These are phyloP conservation scores for Malassezia globosa DNA, from an alignment of 1,284 basidiomycete genomes.

Conservation along the genomic window DNA sequence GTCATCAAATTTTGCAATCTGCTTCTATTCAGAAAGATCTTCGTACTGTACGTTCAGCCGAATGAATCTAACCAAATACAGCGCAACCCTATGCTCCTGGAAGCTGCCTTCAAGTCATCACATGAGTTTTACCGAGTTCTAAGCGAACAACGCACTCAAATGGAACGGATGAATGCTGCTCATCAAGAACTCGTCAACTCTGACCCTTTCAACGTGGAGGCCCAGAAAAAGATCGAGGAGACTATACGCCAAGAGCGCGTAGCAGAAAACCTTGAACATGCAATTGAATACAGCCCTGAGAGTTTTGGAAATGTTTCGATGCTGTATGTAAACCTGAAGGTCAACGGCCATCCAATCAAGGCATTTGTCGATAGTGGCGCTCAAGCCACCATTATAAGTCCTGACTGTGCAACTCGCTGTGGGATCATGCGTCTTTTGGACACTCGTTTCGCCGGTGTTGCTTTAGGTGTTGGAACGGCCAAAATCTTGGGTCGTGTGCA, in stretches of 20 bases:
- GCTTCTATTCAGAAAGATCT: constrained; percentile 67
- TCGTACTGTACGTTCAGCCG: constrained; percentile 47
- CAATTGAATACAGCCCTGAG: constrained; percentile 57
- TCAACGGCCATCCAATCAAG: constrained; percentile 78
- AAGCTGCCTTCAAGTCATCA: constrained; percentile 14
- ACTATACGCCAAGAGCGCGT: constrained; percentile 80
- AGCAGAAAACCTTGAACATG: constrained; percentile 54
- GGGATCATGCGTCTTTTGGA: constrained; percentile 90
- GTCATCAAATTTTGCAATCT: constrained; percentile 72
- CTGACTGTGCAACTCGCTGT: constrained; percentile 82
- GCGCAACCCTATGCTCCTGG: constrained; percentile 25
- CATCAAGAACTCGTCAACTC: constrained; percentile 67
- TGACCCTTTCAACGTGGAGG: constrained; percentile 69
- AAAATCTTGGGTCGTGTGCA: constrained; percentile 89
- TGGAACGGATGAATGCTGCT: constrained; percentile 39
- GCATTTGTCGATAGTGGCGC: constrained; percentile 98
- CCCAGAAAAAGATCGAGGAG: constrained; percentile 86
- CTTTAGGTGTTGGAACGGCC: constrained; percentile 88
- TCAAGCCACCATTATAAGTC: constrained; percentile 86
- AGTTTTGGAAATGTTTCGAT: constrained; percentile 87
- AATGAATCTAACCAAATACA: constrained; percentile 4
- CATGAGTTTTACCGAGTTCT: constrained; percentile 21
- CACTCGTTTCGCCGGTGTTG: constrained; percentile 74
- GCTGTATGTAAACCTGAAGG: constrained; percentile 74
- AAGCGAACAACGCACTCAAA: constrained; percentile 17